A percentile compares a stretch with the other conserved stretches of the same genome.
Conservation (phyloP, 176 grass and related monocot genomes). For the Poa pratensis region DNA sequence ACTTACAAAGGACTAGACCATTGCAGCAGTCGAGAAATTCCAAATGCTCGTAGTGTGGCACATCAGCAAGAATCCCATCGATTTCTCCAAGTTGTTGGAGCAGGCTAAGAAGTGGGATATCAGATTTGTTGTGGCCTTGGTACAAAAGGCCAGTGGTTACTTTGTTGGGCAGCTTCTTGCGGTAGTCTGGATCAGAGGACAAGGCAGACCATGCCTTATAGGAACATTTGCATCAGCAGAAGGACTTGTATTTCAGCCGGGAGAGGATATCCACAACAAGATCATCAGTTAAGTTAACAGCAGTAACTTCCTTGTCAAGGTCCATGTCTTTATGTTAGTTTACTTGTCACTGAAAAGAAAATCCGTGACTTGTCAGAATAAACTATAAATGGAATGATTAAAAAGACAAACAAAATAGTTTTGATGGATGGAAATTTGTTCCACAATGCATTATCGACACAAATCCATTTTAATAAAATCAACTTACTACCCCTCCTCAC, state of each 20-base stretch:
- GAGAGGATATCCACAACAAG: neutral
- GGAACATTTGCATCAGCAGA: slow-evolving; percentile 6
- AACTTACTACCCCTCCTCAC: no score
- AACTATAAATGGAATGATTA: neutral
- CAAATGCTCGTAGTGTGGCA: slow-evolving; percentile 31
- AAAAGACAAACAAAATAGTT: neutral
- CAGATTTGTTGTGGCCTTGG: neutral
- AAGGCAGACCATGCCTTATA: slow-evolving; percentile 22
- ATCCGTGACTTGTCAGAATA: neutral
- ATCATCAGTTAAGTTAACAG: slow-evolving; percentile 4
- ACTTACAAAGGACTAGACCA: slow-evolving; percentile 57
- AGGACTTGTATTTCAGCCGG: neutral
- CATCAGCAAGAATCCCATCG: slow-evolving; percentile 35
- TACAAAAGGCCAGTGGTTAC: slow-evolving; percentile 49
- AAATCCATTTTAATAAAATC: no score
- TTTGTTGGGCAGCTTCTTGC: slow-evolving; percentile 37
- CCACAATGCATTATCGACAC: neutral
- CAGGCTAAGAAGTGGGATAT: slow-evolving; percentile 15
- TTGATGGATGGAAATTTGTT: no score
- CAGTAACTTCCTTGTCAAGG: neutral
- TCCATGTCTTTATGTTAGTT: neutral
- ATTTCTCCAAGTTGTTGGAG: neutral
- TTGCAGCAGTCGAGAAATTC: slow-evolving; percentile 53
- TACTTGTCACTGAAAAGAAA: neutral
- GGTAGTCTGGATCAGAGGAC: slow-evolving; percentile 21